Percentiles rank a stretch among this genome's conserved stretches.
Conservation (phyloP, 306 rosid genomes). For the Malus orientalis region DNA sequence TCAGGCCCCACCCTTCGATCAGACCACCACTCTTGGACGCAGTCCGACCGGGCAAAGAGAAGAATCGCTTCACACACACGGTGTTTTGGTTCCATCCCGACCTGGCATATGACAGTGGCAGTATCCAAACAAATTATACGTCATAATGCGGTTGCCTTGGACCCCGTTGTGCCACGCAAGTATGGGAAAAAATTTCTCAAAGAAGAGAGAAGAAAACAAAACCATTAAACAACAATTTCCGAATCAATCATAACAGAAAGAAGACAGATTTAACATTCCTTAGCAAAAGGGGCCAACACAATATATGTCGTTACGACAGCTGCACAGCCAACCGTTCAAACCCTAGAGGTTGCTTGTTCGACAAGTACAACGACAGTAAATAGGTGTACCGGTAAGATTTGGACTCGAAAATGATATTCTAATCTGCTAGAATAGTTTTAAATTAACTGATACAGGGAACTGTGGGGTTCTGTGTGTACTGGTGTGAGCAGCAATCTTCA, state of each 20-base stretch:
- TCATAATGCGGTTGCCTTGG: neutral
- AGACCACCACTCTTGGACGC: too few relatives aligned
- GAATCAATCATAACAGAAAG: neutral
- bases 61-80: neutral
- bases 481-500: conserved; percentile 16
- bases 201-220: neutral
- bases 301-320: neutral
- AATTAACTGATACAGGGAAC: conserved; percentile 15
- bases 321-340: neutral
- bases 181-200: too few relatives aligned
- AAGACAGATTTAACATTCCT: neutral
- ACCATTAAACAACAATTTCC: neutral
- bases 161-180: neutral
- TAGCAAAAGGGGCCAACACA: neutral
- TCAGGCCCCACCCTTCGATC: neutral
- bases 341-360: neutral
- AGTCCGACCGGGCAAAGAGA: too few relatives aligned
- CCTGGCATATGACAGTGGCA: neutral
- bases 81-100: neutral
- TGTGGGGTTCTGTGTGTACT: conserved; percentile 1
- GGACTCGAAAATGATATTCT: neutral
- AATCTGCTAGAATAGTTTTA: neutral
- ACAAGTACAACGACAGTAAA: neutral
- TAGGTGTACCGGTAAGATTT: neutral
- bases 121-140: neutral